phyloP scores from a whole-genome alignment of 139 green algal genomes.

The Closterium sp. region DNA sequence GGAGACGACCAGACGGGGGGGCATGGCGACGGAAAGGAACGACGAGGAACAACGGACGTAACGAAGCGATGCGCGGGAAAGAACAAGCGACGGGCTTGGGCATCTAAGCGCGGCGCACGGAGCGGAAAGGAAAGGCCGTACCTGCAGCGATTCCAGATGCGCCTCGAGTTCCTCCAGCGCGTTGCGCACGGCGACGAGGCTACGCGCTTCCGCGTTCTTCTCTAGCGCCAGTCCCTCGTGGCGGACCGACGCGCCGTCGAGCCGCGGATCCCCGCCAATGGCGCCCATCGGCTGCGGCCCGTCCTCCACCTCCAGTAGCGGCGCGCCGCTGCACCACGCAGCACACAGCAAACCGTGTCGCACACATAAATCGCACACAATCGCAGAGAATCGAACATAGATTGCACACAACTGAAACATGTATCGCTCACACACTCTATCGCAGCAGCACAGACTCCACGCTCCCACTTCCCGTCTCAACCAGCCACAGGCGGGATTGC shows the following conservation, averaged over 20 bases:
- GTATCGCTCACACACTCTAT: not conserved
- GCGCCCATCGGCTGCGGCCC: not conserved
- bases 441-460: not conserved
- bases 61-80: not conserved
- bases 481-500: not conserved
- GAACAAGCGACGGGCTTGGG: not conserved
- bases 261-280: not conserved
- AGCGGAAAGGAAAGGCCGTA: not conserved
- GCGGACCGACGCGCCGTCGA: not conserved
- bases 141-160: not conserved
- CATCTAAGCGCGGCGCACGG: not conserved
- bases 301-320: not conserved
- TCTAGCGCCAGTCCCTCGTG: not conserved
- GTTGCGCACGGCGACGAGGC: not conserved
- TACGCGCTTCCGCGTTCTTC: not conserved
- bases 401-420: not conserved
- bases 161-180: not conserved
- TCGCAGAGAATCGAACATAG: too few species aligned
- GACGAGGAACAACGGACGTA: not conserved
- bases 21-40: not conserved
- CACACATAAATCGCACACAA: not conserved
- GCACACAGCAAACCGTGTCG: not conserved
- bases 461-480: not conserved
- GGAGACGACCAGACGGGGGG: not conserved
- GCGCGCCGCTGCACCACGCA: not conserved